A percentile compares a stretch with the other conserved stretches of the same genome.
Evolutionary conservation across 2,329 filamentous ascomycete species (phyloP).

Genomic region (Paecilomyces sp.): DNA sequence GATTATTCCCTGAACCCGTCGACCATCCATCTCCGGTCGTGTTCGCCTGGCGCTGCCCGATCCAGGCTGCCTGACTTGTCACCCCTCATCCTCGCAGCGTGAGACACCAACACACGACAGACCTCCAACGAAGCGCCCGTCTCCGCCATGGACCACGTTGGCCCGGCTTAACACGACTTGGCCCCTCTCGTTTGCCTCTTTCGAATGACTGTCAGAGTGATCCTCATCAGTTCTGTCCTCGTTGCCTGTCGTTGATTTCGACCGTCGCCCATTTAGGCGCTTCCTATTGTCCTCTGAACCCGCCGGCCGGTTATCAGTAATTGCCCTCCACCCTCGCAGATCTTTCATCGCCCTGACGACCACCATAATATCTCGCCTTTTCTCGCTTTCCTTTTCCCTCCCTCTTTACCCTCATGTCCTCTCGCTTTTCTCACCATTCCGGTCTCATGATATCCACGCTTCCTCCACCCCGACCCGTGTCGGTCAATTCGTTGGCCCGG

Average conservation of each 20-base stretch:
- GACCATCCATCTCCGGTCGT: not conserved
- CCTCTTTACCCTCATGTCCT: not conserved
- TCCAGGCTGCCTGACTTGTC: slow-evolving; percentile 9
- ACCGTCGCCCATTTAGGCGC: not conserved
- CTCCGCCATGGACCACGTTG: slow-evolving; percentile 20
- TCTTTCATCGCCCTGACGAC: not conserved
- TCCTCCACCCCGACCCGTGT: slow-evolving; percentile 23
- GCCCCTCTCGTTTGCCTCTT: not conserved
- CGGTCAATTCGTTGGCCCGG: slow-evolving; percentile 24
- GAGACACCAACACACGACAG: slow-evolving; percentile 1
- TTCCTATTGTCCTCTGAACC: not conserved
- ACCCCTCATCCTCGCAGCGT: slow-evolving; percentile 5
- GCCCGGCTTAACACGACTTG: slow-evolving; percentile 11
- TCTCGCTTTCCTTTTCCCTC: slow-evolving; percentile 2
- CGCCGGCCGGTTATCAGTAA: not conserved
- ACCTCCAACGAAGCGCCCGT: slow-evolving; percentile 11
- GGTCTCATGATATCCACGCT: slow-evolving; percentile 22
- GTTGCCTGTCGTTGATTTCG: not conserved
- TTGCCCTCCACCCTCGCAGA: not conserved
- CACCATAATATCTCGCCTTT: not conserved
- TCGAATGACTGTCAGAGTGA: not conserved
- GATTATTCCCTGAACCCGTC: not conserved
- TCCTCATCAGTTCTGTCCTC: not conserved
- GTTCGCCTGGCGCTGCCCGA: slow-evolving; percentile 13
- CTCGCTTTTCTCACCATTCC: slow-evolving; percentile 5